Percentiles rank a stretch among this genome's conserved stretches.
Evolutionary conservation across 2,329 filamentous ascomycete genomes (phyloP).

Genomic region (Alternaria viburni): DNA sequence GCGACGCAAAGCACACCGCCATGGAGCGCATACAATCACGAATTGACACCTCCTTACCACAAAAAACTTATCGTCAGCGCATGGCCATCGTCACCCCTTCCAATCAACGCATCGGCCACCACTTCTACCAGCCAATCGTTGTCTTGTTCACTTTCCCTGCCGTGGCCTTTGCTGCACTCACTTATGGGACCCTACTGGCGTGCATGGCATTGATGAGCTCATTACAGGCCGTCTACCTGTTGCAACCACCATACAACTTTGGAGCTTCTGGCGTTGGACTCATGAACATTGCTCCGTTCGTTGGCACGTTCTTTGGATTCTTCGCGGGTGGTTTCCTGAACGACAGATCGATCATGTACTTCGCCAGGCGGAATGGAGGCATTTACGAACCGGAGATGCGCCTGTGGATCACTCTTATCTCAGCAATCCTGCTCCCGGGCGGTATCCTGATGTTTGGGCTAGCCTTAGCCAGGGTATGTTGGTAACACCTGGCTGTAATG

Average conservation of each 20-base stretch:
- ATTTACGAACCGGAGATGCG: slow-evolving; percentile 56
- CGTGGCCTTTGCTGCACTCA: slow-evolving; percentile 43
- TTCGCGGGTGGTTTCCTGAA: slow-evolving; percentile 27
- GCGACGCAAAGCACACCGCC: slow-evolving; percentile 2
- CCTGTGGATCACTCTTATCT: slow-evolving; percentile 48
- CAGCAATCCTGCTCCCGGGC: slow-evolving; percentile 40
- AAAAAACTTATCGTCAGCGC: slow-evolving; percentile 53
- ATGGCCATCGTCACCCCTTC: slow-evolving; percentile 49
- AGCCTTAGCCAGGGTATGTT: slow-evolving; percentile 25
- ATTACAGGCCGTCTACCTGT: slow-evolving; percentile 46
- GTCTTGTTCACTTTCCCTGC: slow-evolving; percentile 50
- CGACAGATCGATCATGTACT: slow-evolving; percentile 34
- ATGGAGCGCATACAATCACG: slow-evolving; percentile 21
- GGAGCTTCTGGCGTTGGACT: slow-evolving; percentile 47
- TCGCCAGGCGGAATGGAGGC: slow-evolving; percentile 48
- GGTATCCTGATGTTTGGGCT: slow-evolving; percentile 52
- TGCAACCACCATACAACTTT: slow-evolving; percentile 51
- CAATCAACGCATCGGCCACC: slow-evolving; percentile 22
- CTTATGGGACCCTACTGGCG: slow-evolving; percentile 46
- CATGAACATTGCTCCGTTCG: slow-evolving; percentile 50
- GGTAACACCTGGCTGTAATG: neutral
- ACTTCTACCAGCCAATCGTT: slow-evolving; percentile 48
- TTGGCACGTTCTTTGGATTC: slow-evolving; percentile 47
- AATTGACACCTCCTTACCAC: slow-evolving; percentile 38
- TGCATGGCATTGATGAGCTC: slow-evolving; percentile 50